Evolutionary conservation across 2,329 filamentous ascomycete genomes (phyloP).

Genomic region (Emericellopsis atlantica): DNA sequence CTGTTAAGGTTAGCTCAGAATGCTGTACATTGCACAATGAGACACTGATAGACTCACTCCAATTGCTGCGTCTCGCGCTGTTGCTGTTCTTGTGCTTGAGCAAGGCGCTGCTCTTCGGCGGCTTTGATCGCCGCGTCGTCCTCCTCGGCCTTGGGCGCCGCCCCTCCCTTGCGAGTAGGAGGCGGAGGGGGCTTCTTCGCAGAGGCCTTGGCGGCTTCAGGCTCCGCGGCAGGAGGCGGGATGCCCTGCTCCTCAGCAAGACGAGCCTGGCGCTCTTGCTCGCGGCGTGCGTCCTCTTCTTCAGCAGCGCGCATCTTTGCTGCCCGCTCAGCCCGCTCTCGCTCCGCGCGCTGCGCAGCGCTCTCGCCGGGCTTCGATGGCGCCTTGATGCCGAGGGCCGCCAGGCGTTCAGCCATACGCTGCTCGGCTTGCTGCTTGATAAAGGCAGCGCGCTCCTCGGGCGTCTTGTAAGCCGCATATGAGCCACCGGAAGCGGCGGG

Average conservation of each 20-base stretch:
- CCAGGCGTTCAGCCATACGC: conserved; percentile 91
- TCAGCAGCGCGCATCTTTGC: conserved; percentile 82
- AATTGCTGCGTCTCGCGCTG: conserved; percentile 60
- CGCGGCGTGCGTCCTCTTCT: conserved; percentile 82
- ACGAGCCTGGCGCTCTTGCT: conserved; percentile 74
- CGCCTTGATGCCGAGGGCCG: conserved; percentile 82
- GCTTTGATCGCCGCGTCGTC: conserved; percentile 43
- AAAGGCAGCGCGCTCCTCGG: conserved; percentile 87
- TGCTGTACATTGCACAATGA: neutral
- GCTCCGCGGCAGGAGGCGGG: conserved; percentile 41
- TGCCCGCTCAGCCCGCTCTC: conserved; percentile 77
- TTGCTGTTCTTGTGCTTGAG: conserved; percentile 64
- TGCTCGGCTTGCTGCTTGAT: conserved; percentile 96
- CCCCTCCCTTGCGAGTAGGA: conserved; percentile 48
- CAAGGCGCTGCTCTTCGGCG: conserved; percentile 52
- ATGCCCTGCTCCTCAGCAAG: conserved; percentile 64
- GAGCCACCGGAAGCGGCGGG: conserved; percentile 41
- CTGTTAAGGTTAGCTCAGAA: conserved; percentile 32
- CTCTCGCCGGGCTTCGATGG: conserved; percentile 70
- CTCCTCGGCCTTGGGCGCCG: conserved; percentile 44
- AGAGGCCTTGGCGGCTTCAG: conserved; percentile 15
- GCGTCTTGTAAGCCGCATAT: conserved; percentile 76
- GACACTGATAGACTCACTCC: conserved; percentile 53
- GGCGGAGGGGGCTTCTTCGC: conserved; percentile 71
- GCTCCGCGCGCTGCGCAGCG: conserved; percentile 71